phyloP scores from a whole-genome alignment of 2,329 filamentous ascomycete genomes.

The Dothideomycetes sp. region DNA sequence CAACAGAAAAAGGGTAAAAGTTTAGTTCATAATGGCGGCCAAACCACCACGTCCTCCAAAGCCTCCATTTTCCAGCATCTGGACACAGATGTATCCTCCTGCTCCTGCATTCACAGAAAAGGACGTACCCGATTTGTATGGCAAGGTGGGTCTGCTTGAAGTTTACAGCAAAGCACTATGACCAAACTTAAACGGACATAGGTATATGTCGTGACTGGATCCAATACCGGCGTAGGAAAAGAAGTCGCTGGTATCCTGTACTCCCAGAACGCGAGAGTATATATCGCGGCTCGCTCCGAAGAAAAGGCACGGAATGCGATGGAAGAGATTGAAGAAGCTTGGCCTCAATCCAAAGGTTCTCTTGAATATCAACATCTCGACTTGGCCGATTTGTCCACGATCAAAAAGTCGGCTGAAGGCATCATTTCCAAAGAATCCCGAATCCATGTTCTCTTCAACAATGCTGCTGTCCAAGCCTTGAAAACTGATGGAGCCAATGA shows the following conservation, averaged over 20 bases:
- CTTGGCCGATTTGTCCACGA: conserved; percentile 26
- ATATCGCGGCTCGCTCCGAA: conserved; percentile 42
- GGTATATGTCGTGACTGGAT: conserved; percentile 45
- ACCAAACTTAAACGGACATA: conserved; percentile 10
- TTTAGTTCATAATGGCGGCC: background rate
- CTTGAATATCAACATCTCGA: conserved; percentile 41
- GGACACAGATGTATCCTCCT: conserved; percentile 2
- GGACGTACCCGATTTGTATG: conserved; percentile 32
- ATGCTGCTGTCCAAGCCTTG: conserved; percentile 24
- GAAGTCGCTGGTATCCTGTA: conserved; percentile 48
- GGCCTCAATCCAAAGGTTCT: conserved; percentile 30
- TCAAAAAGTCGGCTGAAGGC: conserved; percentile 26
- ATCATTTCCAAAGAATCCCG: conserved; percentile 29
- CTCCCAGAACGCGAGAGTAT: conserved; percentile 46
- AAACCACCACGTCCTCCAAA: conserved; percentile 3
- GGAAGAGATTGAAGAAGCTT: conserved; percentile 30
- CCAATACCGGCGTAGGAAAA: conserved; percentile 38
- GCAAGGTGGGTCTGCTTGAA: conserved; percentile 22
- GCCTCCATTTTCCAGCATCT: background rate
- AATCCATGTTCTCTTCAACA: conserved; percentile 34
- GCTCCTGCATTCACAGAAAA: conserved; percentile 34
- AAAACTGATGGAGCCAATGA: conserved; percentile 26
- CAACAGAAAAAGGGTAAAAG: too few species aligned
- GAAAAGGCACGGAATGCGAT: conserved; percentile 40
- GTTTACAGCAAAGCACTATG: background rate